Base-by-base conservation (phyloP, 441 rosid species). In the Mallotus japonicus region DNA sequence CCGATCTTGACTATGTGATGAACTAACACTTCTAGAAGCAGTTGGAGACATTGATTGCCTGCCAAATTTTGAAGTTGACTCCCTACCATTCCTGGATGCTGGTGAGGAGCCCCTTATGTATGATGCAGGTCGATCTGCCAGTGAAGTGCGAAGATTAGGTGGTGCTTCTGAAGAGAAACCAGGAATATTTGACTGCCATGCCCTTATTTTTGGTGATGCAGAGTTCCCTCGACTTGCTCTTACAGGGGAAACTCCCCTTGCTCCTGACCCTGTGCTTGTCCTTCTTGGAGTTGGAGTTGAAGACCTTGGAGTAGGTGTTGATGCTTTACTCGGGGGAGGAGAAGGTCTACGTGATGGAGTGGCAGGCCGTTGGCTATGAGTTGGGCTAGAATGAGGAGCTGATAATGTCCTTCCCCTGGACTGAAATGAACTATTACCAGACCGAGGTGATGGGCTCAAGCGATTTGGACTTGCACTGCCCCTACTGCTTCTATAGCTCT, bases 401-500 rank as follows among this genome's bases (percentile, higher is more conserved):
- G 93, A 89, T 40, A 97, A 89, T 68, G 92, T 88, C 87, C 95
- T 89, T 87, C 93, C 97, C 75, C 94, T 88, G 66, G 88, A 85
- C 81, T 89, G 97, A 71, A 85, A 77, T 78, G 89, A 83, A 76
- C 81, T 87, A 76, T 71, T 85, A 76, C 86, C 87, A 44, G 96
- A 88, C 62, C 90, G 88, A 55, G 98, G 98, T 40, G 99, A 95
- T 81, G 91, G 88, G 83, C 99, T 95, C 65, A 86, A 84, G 65
- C 97, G 97, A 79, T 87, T 95, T 69, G 99, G 99, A 80, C 99
- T 95, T 71, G 98, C 89, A 77, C 99, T 92, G 73, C 98, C 99
- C 77, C 89, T 88, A 79, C 94, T 92, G 87, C 97, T 92, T 78
- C 94, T 84, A 77, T 87, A 84, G 80, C 96, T 93, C 85, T 87